Conservation (phyloP, 108 stramenopile genomes). For the Skeletonema grethae region DNA sequence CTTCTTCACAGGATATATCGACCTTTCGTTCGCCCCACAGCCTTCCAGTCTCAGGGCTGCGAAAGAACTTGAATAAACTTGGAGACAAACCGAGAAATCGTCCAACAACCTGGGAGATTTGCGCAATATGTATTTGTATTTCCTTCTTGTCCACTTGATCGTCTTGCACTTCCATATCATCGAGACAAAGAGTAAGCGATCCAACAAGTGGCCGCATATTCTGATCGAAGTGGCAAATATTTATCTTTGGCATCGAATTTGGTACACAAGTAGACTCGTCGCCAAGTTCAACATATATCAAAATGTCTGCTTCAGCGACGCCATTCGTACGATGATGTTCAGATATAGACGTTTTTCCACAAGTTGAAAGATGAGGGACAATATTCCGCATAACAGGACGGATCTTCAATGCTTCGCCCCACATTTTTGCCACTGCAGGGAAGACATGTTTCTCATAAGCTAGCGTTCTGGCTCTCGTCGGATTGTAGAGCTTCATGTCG, state of each 20-base stretch:
- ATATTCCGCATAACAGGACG: conserved; percentile 16
- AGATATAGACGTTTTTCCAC: conserved; percentile 24
- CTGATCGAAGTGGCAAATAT: conserved; percentile 57
- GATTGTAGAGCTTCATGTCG: conserved; percentile 21
- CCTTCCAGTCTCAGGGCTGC: conserved; percentile 70
- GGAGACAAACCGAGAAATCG: conserved; percentile 75
- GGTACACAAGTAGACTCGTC: conserved; percentile 14
- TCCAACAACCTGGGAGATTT: conserved; percentile 23
- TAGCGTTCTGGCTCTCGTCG: conserved; percentile 20
- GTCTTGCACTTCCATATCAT: conserved; percentile 66
- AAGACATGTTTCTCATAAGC: conserved; percentile 29
- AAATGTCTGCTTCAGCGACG: conserved; percentile 34
- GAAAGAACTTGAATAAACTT: conserved; percentile 68
- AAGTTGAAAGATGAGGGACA: conserved; percentile 11
- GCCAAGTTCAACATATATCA: conserved; percentile 32
- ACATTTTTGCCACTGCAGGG: conserved; percentile 28
- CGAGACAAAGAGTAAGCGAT: conserved; percentile 72
- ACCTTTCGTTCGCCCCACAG: conserved; percentile 25
- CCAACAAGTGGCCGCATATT: conserved; percentile 75
- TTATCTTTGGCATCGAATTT: conserved; percentile 25
- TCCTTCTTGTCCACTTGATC: conserved; percentile 63
- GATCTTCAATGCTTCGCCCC: conserved; percentile 26
- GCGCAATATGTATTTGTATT: conserved; percentile 28
- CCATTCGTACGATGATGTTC: conserved; percentile 29
- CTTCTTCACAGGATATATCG: conserved; percentile 41